phyloP scores from a whole-genome alignment of 176 grass and related monocot genomes.

The Rhynchospora pubera region DNA sequence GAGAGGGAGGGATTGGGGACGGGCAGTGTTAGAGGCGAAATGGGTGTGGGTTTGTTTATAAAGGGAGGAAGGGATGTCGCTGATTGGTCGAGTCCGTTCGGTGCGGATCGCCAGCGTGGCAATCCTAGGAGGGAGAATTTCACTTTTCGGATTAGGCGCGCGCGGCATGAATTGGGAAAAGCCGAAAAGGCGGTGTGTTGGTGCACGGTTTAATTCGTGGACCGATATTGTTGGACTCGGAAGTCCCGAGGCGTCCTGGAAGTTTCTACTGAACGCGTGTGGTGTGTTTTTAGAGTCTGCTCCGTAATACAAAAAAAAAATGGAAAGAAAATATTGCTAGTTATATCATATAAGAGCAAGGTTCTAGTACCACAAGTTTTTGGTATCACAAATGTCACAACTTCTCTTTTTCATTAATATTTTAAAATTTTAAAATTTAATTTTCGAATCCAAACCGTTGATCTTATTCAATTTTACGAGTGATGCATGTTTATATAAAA shows the following conservation, averaged over 20 bases:
- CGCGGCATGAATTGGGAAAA: background rate
- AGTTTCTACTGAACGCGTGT: background rate
- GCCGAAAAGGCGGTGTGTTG: background rate
- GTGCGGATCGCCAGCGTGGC: constrained; percentile 28
- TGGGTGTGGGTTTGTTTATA: constrained; percentile 10
- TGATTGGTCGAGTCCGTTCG: constrained; percentile 6
- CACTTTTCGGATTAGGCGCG: constrained; percentile 1
- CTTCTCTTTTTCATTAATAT: no score
- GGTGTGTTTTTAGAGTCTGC: no score
- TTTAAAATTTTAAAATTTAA: no score
- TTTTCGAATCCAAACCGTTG: no score
- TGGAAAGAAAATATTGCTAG: no score
- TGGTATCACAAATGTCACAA: no score
- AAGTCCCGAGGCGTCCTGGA: background rate
- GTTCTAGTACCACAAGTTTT: no score
- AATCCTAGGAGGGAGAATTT: constrained; percentile 9
- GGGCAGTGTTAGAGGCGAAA: background rate
- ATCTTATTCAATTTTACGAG: no score
- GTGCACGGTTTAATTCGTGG: background rate
- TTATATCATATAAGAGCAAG: no score
- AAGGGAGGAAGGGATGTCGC: background rate
- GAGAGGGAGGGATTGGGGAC: background rate
- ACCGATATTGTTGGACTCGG: background rate
- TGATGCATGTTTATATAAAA: no score
- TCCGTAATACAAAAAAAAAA: no score